These are phyloP conservation scores for Cystofilobasidium macerans DNA, from an alignment of 768 basidiomycete genomes.

Conservation along the genomic window DNA sequence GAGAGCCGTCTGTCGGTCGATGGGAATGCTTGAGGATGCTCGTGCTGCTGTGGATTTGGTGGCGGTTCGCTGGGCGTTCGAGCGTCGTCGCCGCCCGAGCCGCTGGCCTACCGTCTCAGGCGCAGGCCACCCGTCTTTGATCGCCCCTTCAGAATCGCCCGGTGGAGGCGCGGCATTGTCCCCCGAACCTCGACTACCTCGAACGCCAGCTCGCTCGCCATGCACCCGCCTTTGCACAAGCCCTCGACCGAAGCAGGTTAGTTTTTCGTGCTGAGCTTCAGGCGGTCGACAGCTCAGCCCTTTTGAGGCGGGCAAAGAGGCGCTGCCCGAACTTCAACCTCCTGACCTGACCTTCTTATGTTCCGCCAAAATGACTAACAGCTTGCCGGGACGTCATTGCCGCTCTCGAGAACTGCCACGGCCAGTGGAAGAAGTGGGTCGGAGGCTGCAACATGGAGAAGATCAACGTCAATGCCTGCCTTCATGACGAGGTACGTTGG, in stretches of 20 bases:
- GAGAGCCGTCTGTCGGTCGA: too few species aligned
- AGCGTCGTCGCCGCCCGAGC: too few species aligned
- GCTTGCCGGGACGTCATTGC: constrained; percentile 22
- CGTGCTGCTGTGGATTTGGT: too few species aligned
- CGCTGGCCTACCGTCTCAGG: too few species aligned
- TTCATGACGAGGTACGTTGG: constrained; percentile 12
- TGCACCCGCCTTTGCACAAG: constrained; percentile 25
- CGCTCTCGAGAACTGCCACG: constrained; percentile 20
- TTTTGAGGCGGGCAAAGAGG: neutral
- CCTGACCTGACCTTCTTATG: neutral
- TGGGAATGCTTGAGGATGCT: too few species aligned
- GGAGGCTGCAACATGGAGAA: constrained; percentile 24
- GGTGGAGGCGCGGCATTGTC: too few species aligned
- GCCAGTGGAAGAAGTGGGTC: constrained; percentile 11
- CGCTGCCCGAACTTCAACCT: neutral
- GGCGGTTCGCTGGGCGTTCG: too few species aligned
- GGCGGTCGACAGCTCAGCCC: neutral
- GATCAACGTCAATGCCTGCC: constrained; percentile 11
- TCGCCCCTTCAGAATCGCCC: too few species aligned
- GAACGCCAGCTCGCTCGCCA: neutral
- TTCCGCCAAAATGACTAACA: too few species aligned
- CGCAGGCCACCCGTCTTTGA: too few species aligned
- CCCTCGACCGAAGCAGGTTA: constrained; percentile 14
- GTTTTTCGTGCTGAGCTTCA: neutral
- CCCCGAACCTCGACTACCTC: neutral